phyloP scores from a whole-genome alignment of 495 filamentous ascomycete species.

The Podospora tetraspora region DNA sequence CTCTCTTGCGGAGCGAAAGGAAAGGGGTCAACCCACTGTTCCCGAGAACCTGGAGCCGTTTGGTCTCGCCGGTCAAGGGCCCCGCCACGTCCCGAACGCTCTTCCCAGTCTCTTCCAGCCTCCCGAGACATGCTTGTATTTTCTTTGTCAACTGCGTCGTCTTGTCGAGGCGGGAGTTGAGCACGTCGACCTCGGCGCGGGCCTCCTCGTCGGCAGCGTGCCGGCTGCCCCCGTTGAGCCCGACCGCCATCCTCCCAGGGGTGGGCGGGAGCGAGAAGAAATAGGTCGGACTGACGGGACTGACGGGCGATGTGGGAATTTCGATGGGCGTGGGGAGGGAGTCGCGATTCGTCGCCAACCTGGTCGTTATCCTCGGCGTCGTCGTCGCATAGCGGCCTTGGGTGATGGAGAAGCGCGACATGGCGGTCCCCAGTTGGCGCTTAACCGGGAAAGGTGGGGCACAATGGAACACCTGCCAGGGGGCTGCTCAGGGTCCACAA shows the following conservation, averaged over 20 bases:
- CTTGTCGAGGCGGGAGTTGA: slow-evolving; percentile 59
- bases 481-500: not conserved
- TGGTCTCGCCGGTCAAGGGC: slow-evolving; percentile 89
- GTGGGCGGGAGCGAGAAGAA: slow-evolving; percentile 9
- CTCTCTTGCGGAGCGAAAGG: not conserved
- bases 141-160: slow-evolving; percentile 78
- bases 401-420: slow-evolving; percentile 2
- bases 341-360: slow-evolving; percentile 4
- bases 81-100: slow-evolving; percentile 88
- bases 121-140: slow-evolving; percentile 79
- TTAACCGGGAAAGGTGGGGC: not conserved
- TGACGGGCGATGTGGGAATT: not conserved
- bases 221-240: slow-evolving; percentile 37
- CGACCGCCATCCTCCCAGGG: slow-evolving; percentile 39
- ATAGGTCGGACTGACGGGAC: slow-evolving; percentile 7
- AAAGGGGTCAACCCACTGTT: slow-evolving; percentile 50
- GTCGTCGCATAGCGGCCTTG: slow-evolving; percentile 3
- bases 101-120: slow-evolving; percentile 80
- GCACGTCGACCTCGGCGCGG: slow-evolving; percentile 60
- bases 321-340: not conserved
- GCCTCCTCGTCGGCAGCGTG: slow-evolving; percentile 56
- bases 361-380: slow-evolving; percentile 4
- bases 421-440: not conserved
- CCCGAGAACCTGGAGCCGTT: slow-evolving; percentile 75
- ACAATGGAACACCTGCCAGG: not conserved